Percentiles rank a stretch among this genome's conserved stretches.
Evolutionary conservation across 73 alveolate genomes (phyloP).

Genomic region (Tetrahymena malaccensis): DNA sequence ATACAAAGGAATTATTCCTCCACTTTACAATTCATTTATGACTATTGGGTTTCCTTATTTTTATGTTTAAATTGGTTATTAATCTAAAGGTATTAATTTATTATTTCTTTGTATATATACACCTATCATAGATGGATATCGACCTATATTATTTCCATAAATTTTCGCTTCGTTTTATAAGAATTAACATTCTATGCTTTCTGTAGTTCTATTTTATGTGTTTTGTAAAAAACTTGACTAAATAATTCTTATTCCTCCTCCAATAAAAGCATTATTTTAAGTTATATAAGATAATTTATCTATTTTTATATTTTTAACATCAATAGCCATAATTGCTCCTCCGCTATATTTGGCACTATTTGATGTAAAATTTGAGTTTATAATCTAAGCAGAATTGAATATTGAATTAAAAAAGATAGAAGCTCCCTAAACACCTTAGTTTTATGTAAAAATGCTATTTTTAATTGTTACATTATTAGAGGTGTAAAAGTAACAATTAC

Average conservation of each 20-base stretch:
- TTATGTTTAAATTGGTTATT: background rate
- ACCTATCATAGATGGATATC: background rate
- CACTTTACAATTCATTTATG: background rate
- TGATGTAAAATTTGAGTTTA: background rate
- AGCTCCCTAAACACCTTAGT: background rate
- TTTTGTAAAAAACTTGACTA: background rate
- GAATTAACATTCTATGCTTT: background rate
- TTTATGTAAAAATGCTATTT: background rate
- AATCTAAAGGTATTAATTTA: background rate
- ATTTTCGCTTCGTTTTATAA: background rate
- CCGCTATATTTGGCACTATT: background rate
- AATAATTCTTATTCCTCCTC: background rate
- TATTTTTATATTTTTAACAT: background rate
- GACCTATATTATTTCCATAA: background rate
- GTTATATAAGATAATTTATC: background rate
- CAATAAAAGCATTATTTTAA: background rate
- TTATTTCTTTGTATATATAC: background rate
- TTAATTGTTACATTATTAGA: background rate
- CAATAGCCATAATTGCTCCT: background rate
- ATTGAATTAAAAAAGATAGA: background rate
- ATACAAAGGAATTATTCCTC: background rate
- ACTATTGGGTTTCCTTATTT: background rate
- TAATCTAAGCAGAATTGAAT: background rate
- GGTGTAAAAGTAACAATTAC: background rate
- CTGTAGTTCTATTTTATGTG: background rate